These are phyloP conservation scores for Parathielavia appendiculata DNA, from an alignment of 495 filamentous ascomycete species.

Conservation along the genomic window DNA sequence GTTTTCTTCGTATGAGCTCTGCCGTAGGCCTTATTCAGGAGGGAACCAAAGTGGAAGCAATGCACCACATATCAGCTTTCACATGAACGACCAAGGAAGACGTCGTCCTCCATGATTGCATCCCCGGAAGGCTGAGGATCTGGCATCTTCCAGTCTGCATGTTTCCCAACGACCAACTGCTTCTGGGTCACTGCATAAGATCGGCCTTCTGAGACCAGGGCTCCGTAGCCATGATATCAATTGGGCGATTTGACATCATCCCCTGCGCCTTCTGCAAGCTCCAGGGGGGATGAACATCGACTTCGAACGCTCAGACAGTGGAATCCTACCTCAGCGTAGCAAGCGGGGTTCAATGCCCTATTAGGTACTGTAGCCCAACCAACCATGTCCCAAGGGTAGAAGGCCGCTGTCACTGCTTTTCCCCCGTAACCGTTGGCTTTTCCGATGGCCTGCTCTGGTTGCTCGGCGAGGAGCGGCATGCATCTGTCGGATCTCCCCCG, in stretches of 20 bases:
- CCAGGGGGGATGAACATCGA: slow-evolving; percentile 10
- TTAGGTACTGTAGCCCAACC: background rate
- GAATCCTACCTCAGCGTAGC: background rate
- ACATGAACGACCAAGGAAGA: no score
- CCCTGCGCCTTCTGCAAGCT: slow-evolving; percentile 9
- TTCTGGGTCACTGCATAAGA: slow-evolving; percentile 13
- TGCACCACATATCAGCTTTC: no score
- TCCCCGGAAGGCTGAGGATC: background rate
- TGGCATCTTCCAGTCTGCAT: background rate
- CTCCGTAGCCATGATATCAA: slow-evolving; percentile 6
- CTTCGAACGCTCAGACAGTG: slow-evolving; percentile 11
- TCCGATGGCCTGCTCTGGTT: slow-evolving; percentile 4
- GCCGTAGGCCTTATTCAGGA: no score
- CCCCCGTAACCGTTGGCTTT: slow-evolving; percentile 3
- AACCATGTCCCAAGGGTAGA: background rate
- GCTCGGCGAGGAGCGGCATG: slow-evolving; percentile 6
- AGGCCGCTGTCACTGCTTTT: background rate
- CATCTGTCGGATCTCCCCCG: slow-evolving; percentile 1
- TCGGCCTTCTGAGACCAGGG: slow-evolving; percentile 20
- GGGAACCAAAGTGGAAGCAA: no score
- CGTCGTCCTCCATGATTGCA: background rate
- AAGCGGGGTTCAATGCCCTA: background rate
- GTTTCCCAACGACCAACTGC: slow-evolving; percentile 5
- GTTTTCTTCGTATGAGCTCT: no score
- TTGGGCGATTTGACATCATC: slow-evolving; percentile 11